phyloP scores from a whole-genome alignment of 148 eudicot genomes.

The Gaultheria prostrata region DNA sequence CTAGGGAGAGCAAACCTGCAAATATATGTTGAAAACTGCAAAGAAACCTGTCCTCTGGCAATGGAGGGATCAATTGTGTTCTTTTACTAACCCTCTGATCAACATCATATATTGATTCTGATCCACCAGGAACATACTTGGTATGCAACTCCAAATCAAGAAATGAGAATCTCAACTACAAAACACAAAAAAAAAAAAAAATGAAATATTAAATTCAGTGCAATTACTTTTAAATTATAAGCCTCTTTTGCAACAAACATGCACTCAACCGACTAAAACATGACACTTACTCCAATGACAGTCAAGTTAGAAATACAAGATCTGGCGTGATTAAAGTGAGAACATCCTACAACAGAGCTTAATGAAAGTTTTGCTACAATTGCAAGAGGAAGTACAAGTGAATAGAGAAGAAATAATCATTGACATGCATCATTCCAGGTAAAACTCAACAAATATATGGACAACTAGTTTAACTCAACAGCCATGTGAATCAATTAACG shows the following conservation, averaged over 20 bases:
- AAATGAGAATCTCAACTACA: slow-evolving; percentile 72
- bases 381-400: neutral
- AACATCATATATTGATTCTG: slow-evolving; percentile 87
- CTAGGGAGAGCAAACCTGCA: slow-evolving; percentile 53
- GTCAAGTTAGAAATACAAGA: neutral
- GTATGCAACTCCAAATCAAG: slow-evolving; percentile 91
- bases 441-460: neutral
- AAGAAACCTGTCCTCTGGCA: slow-evolving; percentile 87
- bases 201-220: neutral
- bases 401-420: neutral
- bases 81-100: slow-evolving; percentile 67
- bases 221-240: slow-evolving; percentile 2
- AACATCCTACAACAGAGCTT: neutral
- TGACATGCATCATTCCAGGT: neutral
- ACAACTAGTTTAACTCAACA: neutral
- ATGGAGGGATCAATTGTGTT: slow-evolving; percentile 85
- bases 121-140: slow-evolving; percentile 70
- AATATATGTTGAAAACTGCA: slow-evolving; percentile 94
- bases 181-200: slow-evolving; percentile 13
- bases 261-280: neutral
- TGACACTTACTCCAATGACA: neutral
- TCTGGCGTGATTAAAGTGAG: neutral
- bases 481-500: neutral
- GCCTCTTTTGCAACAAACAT: neutral
- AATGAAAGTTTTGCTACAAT: neutral